Percentiles rank a stretch among this genome's conserved stretches.
Evolutionary conservation across 83 land plant species (phyloP).

Genomic region (Picea mariana): DNA sequence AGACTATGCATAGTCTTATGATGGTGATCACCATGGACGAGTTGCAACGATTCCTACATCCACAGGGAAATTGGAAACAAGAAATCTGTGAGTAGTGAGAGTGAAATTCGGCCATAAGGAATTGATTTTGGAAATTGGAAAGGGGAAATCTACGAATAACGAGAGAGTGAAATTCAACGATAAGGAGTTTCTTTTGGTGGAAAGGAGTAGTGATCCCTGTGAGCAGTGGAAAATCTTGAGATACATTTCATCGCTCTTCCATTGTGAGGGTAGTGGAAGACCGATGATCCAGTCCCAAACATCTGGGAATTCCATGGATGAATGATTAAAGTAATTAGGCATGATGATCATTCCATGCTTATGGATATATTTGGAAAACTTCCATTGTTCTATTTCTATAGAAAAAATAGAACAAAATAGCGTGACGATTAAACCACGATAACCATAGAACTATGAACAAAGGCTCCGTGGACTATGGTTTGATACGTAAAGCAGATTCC

Average conservation of each 20-base stretch:
- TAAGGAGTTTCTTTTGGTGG: conserved; percentile 5
- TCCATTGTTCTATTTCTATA: neutral
- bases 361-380: neutral
- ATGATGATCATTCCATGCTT: neutral
- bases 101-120: conserved; percentile 1
- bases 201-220: conserved; percentile 40
- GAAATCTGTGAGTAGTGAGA: conserved; percentile 45
- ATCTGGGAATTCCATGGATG: conserved; percentile 21
- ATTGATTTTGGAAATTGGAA: neutral
- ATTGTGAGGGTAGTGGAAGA: conserved; percentile 43
- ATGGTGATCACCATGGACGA: conserved; percentile 12
- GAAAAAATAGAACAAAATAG: neutral
- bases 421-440: neutral
- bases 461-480: too few species aligned
- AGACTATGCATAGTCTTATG: conserved; percentile 20
- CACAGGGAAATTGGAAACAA: conserved; percentile 45
- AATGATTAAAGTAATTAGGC: neutral
- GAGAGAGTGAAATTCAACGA: too few species aligned
- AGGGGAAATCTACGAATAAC: too few species aligned
- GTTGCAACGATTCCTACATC: conserved; percentile 34
- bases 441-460: neutral
- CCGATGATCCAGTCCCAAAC: conserved; percentile 41
- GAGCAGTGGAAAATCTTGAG: conserved; percentile 31
- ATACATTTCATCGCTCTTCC: conserved; percentile 37
- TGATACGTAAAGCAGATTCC: too few species aligned